A percentile compares a stretch with the other conserved stretches of the same genome.
Evolutionary conservation across 345 rosid species (phyloP).

Genomic region (Boechera stricta): DNA sequence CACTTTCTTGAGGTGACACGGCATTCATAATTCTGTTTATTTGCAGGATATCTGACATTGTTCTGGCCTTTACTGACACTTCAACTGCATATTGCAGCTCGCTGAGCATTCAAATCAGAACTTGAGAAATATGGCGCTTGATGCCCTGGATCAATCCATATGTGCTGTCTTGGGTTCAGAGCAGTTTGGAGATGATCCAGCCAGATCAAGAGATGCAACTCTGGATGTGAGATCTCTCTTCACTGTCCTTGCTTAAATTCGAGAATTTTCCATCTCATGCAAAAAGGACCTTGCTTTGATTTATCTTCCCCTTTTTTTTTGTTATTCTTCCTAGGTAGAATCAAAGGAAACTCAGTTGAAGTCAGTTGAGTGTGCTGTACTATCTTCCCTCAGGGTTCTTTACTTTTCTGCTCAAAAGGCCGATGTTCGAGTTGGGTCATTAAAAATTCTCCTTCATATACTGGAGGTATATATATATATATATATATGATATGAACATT

Average conservation of each 20-base stretch:
- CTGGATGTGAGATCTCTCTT: constrained; percentile 62
- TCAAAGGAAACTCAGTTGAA: constrained; percentile 55
- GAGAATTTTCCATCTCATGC: constrained; percentile 25
- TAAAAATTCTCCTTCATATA: constrained; percentile 96
- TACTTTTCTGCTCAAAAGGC: constrained; percentile 79
- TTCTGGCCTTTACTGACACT: constrained; percentile 47
- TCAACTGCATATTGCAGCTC: constrained; percentile 67
- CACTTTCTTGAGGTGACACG: constrained; percentile 87
- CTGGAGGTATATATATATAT: constrained; percentile 67
- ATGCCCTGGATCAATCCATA: constrained; percentile 94
- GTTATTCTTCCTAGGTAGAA: constrained; percentile 56
- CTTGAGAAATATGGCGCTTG: constrained; percentile 83
- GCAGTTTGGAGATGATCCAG: constrained; percentile 64
- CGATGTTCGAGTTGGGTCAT: constrained; percentile 83
- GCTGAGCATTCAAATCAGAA: constrained; percentile 82
- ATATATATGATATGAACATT: constrained; percentile 23
- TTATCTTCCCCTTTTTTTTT: constrained; percentile 30
- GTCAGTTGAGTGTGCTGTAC: constrained; percentile 80
- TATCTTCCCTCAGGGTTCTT: constrained; percentile 82
- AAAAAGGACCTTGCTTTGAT: constrained; percentile 29
- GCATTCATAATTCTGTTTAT: constrained; percentile 33
- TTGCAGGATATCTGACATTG: constrained; percentile 32
- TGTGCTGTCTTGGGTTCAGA: constrained; percentile 92
- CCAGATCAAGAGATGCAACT: constrained; percentile 50
- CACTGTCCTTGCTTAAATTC: constrained; percentile 27